Percentiles rank a stretch among this genome's conserved stretches.
These are phyloP conservation scores for Harrya chromipes DNA, from an alignment of 768 basidiomycete genomes.

Conservation along the genomic window DNA sequence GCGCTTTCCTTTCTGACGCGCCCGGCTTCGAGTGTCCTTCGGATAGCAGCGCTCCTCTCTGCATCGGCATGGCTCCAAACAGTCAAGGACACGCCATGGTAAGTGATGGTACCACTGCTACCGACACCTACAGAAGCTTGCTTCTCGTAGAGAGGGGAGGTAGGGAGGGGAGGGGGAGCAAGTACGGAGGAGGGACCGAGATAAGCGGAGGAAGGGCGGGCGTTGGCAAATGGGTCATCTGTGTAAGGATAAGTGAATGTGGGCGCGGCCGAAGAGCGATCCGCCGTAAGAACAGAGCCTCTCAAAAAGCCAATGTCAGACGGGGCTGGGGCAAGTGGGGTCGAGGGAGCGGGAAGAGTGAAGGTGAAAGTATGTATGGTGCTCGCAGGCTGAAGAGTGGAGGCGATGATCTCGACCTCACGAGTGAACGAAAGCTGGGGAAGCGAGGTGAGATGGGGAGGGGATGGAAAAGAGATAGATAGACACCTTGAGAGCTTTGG, in stretches of 20 bases:
- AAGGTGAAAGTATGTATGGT: conserved; percentile 94
- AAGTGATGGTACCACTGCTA: conserved; percentile 49
- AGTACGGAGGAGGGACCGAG: conserved; percentile 74
- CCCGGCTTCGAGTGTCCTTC: conserved; percentile 75
- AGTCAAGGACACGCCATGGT: conserved; percentile 89
- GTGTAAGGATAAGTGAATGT: conserved; percentile 73
- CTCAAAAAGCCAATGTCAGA: conserved; percentile 61
- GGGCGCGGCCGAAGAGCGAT: conserved; percentile 60
- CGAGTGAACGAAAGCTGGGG: conserved; percentile 82
- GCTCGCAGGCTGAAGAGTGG: conserved; percentile 90
- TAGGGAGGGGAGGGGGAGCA: conserved; percentile 30
- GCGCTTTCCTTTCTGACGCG: conserved; percentile 77
- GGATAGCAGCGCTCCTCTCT: conserved; percentile 79
- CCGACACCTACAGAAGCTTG: conserved; percentile 36
- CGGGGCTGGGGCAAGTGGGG: conserved; percentile 71
- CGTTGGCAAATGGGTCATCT: conserved; percentile 66
- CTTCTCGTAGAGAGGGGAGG: conserved; percentile 33
- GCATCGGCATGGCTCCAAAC: conserved; percentile 96
- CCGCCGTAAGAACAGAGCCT: conserved; percentile 67
- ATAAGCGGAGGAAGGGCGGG: conserved; percentile 75
- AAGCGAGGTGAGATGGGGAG: background rate
- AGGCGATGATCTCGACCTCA: conserved; percentile 92
- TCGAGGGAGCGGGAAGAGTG: conserved; percentile 70
- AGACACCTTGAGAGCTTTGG: conserved; percentile 83
- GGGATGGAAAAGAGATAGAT: background rate